Evolutionary conservation across 2,329 filamentous ascomycete genomes (phyloP).

Genomic region (Onygenales sp.): DNA sequence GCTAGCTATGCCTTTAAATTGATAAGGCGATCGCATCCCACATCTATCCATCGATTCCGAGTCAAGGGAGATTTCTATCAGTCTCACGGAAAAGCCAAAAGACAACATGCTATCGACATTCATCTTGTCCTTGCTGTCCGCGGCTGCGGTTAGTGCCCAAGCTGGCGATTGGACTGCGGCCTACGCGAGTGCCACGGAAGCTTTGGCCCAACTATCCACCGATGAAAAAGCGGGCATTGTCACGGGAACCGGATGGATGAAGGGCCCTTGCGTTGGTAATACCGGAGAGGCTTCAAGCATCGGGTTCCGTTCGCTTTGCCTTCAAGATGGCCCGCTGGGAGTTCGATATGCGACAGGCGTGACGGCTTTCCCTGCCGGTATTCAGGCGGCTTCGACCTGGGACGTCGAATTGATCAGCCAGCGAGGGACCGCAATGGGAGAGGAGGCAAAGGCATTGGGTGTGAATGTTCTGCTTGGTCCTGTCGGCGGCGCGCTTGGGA

Average conservation of each 20-base stretch:
- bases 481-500: conserved; percentile 32
- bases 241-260: conserved; percentile 16
- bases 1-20: too few species aligned
- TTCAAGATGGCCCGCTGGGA: conserved; percentile 33
- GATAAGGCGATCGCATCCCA: too few species aligned
- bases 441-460: conserved; percentile 30
- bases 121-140: not conserved
- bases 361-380: conserved; percentile 64
- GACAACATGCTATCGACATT: not conserved
- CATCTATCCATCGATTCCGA: not conserved
- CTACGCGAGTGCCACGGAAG: not conserved
- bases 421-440: conserved; percentile 44
- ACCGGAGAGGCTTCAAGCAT: conserved; percentile 16
- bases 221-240: conserved; percentile 16
- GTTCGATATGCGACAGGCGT: conserved; percentile 58
- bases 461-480: conserved; percentile 33
- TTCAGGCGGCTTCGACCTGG: conserved; percentile 57
- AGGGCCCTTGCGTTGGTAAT: conserved; percentile 20
- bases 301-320: conserved; percentile 19
- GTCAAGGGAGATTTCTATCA: not conserved
- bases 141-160: not conserved
- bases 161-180: not conserved
- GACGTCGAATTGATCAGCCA: conserved; percentile 45
- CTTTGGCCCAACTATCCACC: not conserved
- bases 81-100: not conserved